Evolutionary conservation across 805 yeast species (phyloP).

Genomic region (Candida caryicola): DNA sequence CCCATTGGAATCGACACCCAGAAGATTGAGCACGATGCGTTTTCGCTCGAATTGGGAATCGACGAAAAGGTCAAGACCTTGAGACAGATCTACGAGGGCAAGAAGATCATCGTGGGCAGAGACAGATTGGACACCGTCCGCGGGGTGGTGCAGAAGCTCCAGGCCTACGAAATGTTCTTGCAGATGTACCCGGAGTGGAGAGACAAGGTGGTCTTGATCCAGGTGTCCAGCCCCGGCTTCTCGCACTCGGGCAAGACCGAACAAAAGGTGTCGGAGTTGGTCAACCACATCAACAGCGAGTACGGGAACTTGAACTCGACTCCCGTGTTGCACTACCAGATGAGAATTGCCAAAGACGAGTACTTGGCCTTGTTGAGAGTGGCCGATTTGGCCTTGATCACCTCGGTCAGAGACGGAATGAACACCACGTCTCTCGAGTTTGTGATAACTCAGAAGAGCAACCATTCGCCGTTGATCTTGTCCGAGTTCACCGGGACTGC

Average conservation of each 20-base stretch:
- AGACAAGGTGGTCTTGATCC: constrained; percentile 81
- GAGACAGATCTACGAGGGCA: constrained; percentile 56
- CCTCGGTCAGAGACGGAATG: constrained; percentile 94
- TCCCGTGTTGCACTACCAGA: constrained; percentile 91
- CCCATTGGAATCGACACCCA: constrained; percentile 89
- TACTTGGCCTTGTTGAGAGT: constrained; percentile 83
- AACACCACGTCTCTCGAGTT: constrained; percentile 92
- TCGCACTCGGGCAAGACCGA: constrained; percentile 65
- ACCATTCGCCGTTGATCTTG: constrained; percentile 72
- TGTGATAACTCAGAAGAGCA: constrained; percentile 78
- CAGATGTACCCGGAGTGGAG: constrained; percentile 93
- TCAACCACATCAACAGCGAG: constrained; percentile 76
- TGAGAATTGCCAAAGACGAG: constrained; percentile 83
- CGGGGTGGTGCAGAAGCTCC: constrained; percentile 89
- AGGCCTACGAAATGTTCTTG: constrained; percentile 85
- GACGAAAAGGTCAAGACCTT: constrained; percentile 66
- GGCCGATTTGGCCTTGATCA: constrained; percentile 86
- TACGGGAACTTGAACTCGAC: constrained; percentile 79
- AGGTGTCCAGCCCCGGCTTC: constrained; percentile 81
- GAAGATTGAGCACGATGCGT: constrained; percentile 63
- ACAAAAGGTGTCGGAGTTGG: constrained; percentile 77
- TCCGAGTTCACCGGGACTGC: constrained; percentile 94
- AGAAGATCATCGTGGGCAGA: constrained; percentile 86
- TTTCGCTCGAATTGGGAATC: constrained; percentile 35
- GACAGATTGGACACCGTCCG: constrained; percentile 89